phyloP scores from a whole-genome alignment of 495 filamentous ascomycete genomes.

The Tuber borchii region DNA sequence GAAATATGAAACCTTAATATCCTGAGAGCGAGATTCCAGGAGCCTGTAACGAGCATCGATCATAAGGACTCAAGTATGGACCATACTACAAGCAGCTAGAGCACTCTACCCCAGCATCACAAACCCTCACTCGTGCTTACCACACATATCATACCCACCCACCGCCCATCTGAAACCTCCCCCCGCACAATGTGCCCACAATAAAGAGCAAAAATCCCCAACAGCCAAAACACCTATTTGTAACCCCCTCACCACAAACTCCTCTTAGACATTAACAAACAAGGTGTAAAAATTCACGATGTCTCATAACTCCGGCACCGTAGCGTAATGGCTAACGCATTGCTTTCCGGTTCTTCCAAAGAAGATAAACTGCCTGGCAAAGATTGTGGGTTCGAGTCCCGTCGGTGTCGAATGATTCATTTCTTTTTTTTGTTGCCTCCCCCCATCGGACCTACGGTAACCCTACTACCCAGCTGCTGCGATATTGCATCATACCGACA shows the following conservation, averaged over 20 bases:
- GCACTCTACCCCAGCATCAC: background rate
- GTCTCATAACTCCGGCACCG: background rate
- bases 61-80: background rate
- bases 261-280: background rate
- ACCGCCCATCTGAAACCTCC: background rate
- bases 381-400: constrained; percentile 21
- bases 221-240: background rate
- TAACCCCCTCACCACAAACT: background rate
- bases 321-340: constrained; percentile 21
- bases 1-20: background rate
- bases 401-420: constrained; percentile 6
- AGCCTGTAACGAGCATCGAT: background rate
- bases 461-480: background rate
- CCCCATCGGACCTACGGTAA: background rate
- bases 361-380: constrained; percentile 10
- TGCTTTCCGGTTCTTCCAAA: constrained; percentile 14
- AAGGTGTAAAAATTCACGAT: background rate
- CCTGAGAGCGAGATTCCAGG: background rate
- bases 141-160: background rate
- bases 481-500: background rate
- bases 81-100: background rate
- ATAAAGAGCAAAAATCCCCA: background rate
- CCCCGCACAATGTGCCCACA: background rate
- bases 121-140: background rate
- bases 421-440: background rate